phyloP scores from a whole-genome alignment of 169 alveolate genomes.

The Eimeria sp. region DNA sequence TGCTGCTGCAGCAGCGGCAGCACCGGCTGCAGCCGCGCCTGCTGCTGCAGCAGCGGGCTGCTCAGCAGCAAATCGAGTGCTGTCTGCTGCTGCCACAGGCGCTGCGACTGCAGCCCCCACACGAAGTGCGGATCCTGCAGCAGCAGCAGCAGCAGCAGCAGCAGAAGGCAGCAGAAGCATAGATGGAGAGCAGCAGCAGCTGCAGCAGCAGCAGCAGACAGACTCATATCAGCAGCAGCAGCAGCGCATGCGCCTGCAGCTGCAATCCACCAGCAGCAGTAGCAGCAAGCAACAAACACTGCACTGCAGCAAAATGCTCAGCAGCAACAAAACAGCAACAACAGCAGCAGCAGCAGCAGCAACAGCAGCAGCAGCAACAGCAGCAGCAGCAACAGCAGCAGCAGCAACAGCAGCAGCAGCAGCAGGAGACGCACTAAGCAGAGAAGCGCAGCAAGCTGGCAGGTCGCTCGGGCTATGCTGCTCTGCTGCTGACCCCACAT shows the following conservation, averaged over 20 bases:
- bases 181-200: neutral
- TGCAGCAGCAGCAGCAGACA: slow-evolving; percentile 12
- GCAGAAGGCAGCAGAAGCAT: slow-evolving; percentile 34
- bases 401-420: slow-evolving; percentile 27
- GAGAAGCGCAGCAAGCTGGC: slow-evolving; percentile 32
- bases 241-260: neutral
- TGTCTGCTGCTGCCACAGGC: slow-evolving; percentile 42
- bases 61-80: slow-evolving; percentile 48
- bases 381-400: neutral
- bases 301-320: no score
- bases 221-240: slow-evolving; percentile 32
- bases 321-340: neutral
- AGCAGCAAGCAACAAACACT: neutral
- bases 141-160: slow-evolving; percentile 46
- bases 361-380: slow-evolving; percentile 1
- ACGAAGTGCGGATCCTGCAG: slow-evolving; percentile 56
- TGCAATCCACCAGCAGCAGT: no score
- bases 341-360: slow-evolving; percentile 14
- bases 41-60: slow-evolving; percentile 66
- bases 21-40: slow-evolving; percentile 59
- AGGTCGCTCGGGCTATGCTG: slow-evolving; percentile 33
- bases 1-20: slow-evolving; percentile 75
- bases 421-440: slow-evolving; percentile 28
- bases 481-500: slow-evolving; percentile 4
- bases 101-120: slow-evolving; percentile 62